These are phyloP conservation scores for Aspergillus jensenii DNA, from an alignment of 2,329 filamentous ascomycete genomes.

Conservation along the genomic window DNA sequence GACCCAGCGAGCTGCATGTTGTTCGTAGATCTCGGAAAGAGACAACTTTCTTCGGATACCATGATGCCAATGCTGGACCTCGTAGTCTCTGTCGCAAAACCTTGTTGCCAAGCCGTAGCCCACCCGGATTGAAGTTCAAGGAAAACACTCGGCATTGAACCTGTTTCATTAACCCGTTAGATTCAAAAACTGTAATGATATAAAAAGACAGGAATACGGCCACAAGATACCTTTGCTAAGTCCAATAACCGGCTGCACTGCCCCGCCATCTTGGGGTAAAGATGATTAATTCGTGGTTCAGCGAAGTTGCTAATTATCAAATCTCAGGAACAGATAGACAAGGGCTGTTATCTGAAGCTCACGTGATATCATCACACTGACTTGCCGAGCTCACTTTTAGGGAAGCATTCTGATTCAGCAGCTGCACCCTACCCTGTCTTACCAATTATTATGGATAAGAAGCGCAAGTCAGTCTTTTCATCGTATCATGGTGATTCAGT, in stretches of 20 bases:
- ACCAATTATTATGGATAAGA: conserved; percentile 25
- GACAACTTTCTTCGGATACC: conserved; percentile 78
- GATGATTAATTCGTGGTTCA: neutral
- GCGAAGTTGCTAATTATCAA: neutral
- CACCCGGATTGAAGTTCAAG: conserved; percentile 83
- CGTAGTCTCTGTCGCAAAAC: conserved; percentile 83
- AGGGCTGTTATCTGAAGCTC: neutral
- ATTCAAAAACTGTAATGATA: neutral
- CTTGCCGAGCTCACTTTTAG: neutral
- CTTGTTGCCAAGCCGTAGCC: conserved; percentile 83
- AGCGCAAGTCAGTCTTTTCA: conserved; percentile 22
- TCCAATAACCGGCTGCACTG: conserved; percentile 58
- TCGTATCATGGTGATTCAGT: conserved; percentile 6
- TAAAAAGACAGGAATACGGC: neutral
- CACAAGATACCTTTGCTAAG: conserved; percentile 70
- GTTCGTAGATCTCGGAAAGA: conserved; percentile 73
- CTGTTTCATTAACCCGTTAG: conserved; percentile 48
- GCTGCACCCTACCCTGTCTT: neutral
- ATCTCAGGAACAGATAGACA: no score
- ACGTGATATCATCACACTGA: neutral
- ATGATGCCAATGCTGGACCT: conserved; percentile 78
- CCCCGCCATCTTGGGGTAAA: conserved; percentile 46
- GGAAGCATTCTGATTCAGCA: neutral
- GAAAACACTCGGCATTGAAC: conserved; percentile 89
- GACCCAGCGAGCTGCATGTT: conserved; percentile 62